Evolutionary conservation across 805 yeast genomes (phyloP), one percentile per base, ranked within the genome.

Genomic region (Nakazawaea populi): DNA sequence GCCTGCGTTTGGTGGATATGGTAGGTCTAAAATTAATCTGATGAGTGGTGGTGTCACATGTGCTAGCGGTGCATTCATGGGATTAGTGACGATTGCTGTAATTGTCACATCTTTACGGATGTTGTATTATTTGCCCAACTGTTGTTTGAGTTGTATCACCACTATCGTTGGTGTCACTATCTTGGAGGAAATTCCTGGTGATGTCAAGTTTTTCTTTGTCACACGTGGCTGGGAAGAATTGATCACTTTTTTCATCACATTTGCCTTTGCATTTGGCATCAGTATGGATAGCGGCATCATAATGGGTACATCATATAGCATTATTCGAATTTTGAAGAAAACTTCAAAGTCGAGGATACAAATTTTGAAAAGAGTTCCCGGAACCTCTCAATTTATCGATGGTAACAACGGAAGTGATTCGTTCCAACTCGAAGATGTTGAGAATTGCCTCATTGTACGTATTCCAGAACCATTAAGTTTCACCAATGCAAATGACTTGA

Each of bases 1-100:
- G 12, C 97, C 99, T 0, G 81, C 96, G 0, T 91, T 91, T 73
- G 99, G 98, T 8, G 98, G 98, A 0, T 92, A 91, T 62, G 98
- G 97, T 1, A 77, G 98, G 60, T 86, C 96, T 14, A 90, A 87
- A 60, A 83, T 92, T 52, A 92, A 92, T 68, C 86, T 91, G 1
- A 71, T 89, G 47, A 82, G 90, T 11, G 97, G 97, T 5, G 98
- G 95, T 0, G 80, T 80, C 56, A 87, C 96, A 0, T 91, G 91
- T 9, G 71, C 85, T 62, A 79, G 94, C n/a, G 96, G 96, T 0
- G 80, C 82, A 4, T 77, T 87, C 9, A 85, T 91, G 85, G 92
- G 96, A 0, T n/a, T 79, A 2, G 72, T 84, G 5, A 85, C 97
- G 0, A 66, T 90, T 44, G 55, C 88, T 14, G 83, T 89, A 4